phyloP scores from a whole-genome alignment of 2,329 filamentous ascomycete genomes.

The Seiridium unicorne region DNA sequence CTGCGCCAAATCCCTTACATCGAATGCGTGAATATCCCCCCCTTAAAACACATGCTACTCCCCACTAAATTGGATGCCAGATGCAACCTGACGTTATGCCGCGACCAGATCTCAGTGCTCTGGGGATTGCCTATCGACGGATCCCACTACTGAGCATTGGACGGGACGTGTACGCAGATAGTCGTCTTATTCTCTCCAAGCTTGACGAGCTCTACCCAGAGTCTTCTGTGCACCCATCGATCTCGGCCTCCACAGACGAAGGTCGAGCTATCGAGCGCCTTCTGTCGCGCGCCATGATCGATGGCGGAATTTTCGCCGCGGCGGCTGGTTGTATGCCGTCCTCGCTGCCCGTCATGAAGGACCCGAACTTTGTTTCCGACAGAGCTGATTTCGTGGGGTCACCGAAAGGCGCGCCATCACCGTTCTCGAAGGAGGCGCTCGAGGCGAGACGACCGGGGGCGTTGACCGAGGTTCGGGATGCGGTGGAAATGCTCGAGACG shows the following conservation, averaged over 20 bases:
- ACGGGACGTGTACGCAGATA: constrained; percentile 67
- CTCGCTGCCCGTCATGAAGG: constrained; percentile 50
- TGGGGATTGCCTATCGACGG: constrained; percentile 66
- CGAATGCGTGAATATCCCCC: constrained; percentile 59
- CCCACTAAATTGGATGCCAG: constrained; percentile 32
- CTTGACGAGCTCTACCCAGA: constrained; percentile 57
- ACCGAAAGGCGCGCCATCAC: constrained; percentile 11
- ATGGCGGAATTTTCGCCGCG: constrained; percentile 55
- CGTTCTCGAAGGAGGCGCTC: constrained; percentile 23
- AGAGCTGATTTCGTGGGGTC: constrained; percentile 36
- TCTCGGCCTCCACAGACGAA: constrained; percentile 33
- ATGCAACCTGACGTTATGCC: constrained; percentile 66
- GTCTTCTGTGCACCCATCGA: constrained; percentile 31
- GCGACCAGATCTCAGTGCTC: constrained; percentile 58
- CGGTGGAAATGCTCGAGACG: constrained; percentile 59
- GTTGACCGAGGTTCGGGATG: constrained; percentile 50
- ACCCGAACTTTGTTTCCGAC: constrained; percentile 61
- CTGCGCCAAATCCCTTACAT: constrained; percentile 64
- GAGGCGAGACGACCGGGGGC: constrained; percentile 47
- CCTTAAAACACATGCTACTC: background rate
- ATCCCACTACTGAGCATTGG: constrained; percentile 69
- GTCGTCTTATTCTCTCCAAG: constrained; percentile 64
- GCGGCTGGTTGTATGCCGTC: constrained; percentile 56
- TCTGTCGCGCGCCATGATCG: constrained; percentile 54
- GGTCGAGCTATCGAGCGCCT: constrained; percentile 51